Evolutionary conservation across 331 rosid species (phyloP), one percentile per base, ranked within the genome.

Genomic region (Spiraea crenata): DNA sequence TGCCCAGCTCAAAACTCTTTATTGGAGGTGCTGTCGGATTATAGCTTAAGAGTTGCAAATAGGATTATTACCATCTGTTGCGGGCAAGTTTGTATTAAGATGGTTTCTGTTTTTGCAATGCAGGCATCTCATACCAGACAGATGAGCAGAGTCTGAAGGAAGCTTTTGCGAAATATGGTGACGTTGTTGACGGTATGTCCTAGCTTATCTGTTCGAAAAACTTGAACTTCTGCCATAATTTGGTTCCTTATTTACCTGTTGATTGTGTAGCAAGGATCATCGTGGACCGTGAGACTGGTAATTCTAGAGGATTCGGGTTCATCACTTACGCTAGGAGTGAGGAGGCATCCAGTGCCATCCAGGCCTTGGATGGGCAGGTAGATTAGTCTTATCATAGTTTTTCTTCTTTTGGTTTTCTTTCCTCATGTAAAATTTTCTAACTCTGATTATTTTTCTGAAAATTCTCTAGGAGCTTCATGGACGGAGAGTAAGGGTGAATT

Each of bases 301-400:
- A 90, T 81, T 92, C 96, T 47, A 82, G 92, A 79, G 98, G 98
- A 76, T 92, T 92, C 83, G 98, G 91, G 60, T 92, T 92, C 70
- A 40, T 92, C 51, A 92, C 92, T 6, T 92, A 35, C 81, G 82
- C 70, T 57, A 83, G 92, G 46, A 80, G 74, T 42, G 98, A 92
- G 79, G 96, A 89, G 75, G 98, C 98, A 63, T 78, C 95, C 47
- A 87, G 92, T 86, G 98, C 96, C 55, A 80, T 90, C 65, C 95
- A 92, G 82, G 96, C 96, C 61, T 86, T 90, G 84, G 98, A 92
- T 73, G 92, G 95, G 56, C 85, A 88, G 89, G 98, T 92, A 90
- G 61, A 25, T 59, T 57, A 6, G 57, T 38, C 31, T 13, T 67
- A 8, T 42, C 59, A 25, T 31, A 35, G 38, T n/a, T n/a, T 72